A percentile compares a stretch with the other conserved stretches of the same genome.
Evolutionary conservation across 2,329 filamentous ascomycete species (phyloP).

Genomic region (Drechslerella dactyloides): DNA sequence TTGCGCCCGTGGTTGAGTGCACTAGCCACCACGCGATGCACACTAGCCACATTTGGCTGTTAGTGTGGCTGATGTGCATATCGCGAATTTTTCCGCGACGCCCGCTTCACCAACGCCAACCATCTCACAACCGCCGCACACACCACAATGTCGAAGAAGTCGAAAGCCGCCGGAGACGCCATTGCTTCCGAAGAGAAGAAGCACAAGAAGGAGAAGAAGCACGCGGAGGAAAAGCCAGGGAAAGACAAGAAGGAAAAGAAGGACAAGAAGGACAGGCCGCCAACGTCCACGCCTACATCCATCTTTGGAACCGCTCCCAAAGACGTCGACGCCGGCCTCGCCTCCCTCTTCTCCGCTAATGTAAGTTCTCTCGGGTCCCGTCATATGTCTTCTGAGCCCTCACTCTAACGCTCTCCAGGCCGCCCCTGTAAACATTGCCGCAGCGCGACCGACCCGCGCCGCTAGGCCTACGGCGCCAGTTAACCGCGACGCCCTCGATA

Average conservation of each 20-base stretch:
- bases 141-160: constrained; percentile 28
- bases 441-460: constrained; percentile 20
- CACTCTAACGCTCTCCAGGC: constrained; percentile 16
- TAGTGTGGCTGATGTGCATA: not conserved
- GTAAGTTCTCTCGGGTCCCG: constrained; percentile 9
- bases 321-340: constrained; percentile 37
- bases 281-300: constrained; percentile 13
- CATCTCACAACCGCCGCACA: not conserved
- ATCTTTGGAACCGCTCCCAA: constrained; percentile 30
- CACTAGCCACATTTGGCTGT: not conserved
- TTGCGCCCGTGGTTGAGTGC: too few relatives aligned
- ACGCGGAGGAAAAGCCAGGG: constrained; percentile 6
- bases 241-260: constrained; percentile 1
- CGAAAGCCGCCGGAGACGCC: constrained; percentile 15
- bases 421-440: constrained; percentile 26
- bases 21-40: not conserved
- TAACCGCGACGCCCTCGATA: not conserved
- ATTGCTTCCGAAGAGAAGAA: constrained; percentile 23
- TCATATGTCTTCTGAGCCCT: not conserved
- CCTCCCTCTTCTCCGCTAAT: constrained; percentile 38
- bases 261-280: not conserved
- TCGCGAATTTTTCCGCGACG: constrained; percentile 1
- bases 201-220: constrained; percentile 22
- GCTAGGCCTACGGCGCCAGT: not conserved
- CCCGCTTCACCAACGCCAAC: not conserved